Evolutionary conservation across 371 early-diverging fungal species (phyloP).

Genomic region (Umbelopsis sp.): DNA sequence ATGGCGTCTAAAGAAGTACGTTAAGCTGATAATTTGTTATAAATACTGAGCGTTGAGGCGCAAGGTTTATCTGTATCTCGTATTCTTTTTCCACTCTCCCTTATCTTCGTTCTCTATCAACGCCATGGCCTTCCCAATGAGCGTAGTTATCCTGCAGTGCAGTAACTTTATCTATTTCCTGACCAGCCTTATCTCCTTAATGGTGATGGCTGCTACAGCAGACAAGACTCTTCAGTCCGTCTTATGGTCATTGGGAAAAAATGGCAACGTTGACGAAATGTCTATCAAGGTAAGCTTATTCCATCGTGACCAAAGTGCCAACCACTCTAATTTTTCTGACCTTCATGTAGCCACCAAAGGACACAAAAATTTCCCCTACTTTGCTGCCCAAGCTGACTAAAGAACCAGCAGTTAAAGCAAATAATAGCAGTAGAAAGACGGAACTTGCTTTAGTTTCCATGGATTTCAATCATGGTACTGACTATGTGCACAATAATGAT

Average conservation of each 20-base stretch:
- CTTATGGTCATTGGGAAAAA: neutral
- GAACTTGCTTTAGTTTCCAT: neutral
- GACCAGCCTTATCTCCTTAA: conserved; percentile 7
- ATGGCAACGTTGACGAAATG: neutral
- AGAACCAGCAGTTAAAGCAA: no score
- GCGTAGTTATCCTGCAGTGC: neutral
- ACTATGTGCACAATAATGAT: neutral
- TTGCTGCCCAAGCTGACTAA: no score
- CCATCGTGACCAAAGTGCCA: neutral
- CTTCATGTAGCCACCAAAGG: no score
- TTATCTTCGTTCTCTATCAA: neutral
- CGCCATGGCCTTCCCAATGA: neutral
- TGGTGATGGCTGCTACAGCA: conserved; percentile 15
- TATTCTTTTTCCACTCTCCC: neutral
- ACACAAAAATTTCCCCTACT: no score
- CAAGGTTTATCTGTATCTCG: neutral
- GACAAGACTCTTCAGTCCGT: conserved; percentile 1
- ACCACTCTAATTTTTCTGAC: no score
- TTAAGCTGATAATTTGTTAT: neutral
- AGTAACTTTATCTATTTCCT: conserved; percentile 1
- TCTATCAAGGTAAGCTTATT: neutral
- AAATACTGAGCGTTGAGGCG: neutral
- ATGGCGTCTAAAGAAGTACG: neutral
- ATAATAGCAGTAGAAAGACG: neutral
- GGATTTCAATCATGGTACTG: neutral